A percentile compares a stretch with the other conserved stretches of the same genome.
These are phyloP conservation scores for Podospora fimiseda DNA, from an alignment of 495 filamentous ascomycete species.

Conservation along the genomic window DNA sequence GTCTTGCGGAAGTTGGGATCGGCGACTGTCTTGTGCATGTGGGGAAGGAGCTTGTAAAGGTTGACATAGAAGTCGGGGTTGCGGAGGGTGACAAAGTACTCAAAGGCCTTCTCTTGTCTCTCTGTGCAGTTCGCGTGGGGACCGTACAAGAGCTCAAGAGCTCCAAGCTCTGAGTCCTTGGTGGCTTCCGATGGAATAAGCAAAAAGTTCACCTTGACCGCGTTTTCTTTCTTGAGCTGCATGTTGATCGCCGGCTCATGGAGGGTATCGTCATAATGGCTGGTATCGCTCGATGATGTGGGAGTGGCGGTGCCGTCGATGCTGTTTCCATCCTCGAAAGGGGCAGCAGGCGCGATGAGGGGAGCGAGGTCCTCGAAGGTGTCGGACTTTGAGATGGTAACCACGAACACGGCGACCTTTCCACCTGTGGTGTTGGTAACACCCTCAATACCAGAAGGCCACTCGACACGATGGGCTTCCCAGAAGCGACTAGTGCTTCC, in stretches of 20 bases:
- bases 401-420: no score
- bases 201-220: background rate
- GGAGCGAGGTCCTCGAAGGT: no score
- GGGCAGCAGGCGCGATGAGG: no score
- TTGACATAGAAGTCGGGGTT: background rate
- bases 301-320: no score
- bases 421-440: no score
- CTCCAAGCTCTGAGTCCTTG: slow-evolving; percentile 2
- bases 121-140: background rate
- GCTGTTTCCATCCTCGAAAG: no score
- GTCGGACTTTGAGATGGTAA: no score
- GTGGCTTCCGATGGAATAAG: slow-evolving; percentile 2
- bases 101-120: background rate
- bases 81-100: slow-evolving; percentile 1
- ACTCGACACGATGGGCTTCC: background rate
- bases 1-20: background rate
- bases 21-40: background rate
- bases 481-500: background rate
- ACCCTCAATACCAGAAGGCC: background rate
- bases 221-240: background rate
- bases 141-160: background rate
- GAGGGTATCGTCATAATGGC: no score
- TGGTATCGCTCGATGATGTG: no score
- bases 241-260: background rate
- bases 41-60: background rate